Evolutionary conservation across 805 yeast genomes (phyloP), one percentile per base, ranked within the genome.

Genomic region (Monosporozyma siamensis): DNA sequence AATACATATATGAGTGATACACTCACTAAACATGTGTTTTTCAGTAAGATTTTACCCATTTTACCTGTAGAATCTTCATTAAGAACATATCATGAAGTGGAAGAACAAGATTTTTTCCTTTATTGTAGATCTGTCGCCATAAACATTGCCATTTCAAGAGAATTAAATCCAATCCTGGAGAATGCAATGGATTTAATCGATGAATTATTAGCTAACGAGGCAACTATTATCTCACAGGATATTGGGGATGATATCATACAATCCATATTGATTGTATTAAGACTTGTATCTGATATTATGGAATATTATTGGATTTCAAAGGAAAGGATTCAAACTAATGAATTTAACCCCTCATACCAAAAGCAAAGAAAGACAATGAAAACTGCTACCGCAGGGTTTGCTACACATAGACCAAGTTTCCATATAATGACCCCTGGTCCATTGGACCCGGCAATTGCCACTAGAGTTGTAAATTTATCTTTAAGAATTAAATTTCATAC

Each of bases 251-350:
- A 47, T 17, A 38, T 52, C 4, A 40, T 45, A n/a, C 48, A 48
- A 21, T 52, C 77, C 0, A 48, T 69, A 1, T 49, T 63, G n/a
- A 51, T 66, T 1, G 38, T 71, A 3, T 45, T 69, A 7, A 55
- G 67, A 41, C 55, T 72, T 21, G 39, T 71, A 25, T 57, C 67
- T 4, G 70, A 66, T 43, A 45, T 66, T n/a, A 47, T 59, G 6
- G 69, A 66, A 42, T 49, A 52, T 17, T 56, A 55, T 40, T 68
- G 72, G 72, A 63, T 56, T 36, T 26, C 26, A 15, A 18, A 22
- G 9, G 60, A 59, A 10, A 41, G 25, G 2, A 26, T 40, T 2
- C 36, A 44, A 10, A 44, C 56, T 39, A 40, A 45, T 17, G 52
- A 58, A 10, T 47, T 53, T 27, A 56, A 53, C 18, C 51, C 55